A percentile compares a stretch with the other conserved stretches of the same genome.
Conservation (phyloP, 495 filamentous ascomycete genomes). For the Tetracladium setigerum region DNA sequence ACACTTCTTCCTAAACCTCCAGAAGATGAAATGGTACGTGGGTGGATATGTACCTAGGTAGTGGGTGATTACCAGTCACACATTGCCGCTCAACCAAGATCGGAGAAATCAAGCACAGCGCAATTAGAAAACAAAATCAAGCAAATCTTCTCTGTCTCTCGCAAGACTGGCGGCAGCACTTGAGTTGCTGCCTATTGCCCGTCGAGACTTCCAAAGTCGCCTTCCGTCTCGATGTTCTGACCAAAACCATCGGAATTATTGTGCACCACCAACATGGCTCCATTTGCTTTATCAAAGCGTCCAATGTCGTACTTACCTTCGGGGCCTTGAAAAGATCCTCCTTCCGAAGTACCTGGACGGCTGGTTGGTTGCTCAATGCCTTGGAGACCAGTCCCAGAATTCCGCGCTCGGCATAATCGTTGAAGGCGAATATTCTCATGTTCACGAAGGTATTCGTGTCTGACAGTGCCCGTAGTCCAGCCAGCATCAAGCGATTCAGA, state of each 20-base stretch:
- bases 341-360: constrained; percentile 7
- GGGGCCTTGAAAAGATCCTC: constrained; percentile 9
- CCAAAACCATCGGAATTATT: constrained; percentile 23
- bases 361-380: constrained; percentile 8
- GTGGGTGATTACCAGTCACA: too few species aligned
- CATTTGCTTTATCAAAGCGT: neutral
- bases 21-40: too few species aligned
- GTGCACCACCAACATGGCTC: constrained; percentile 18
- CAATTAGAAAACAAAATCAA: constrained; percentile 12
- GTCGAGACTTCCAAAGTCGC: constrained; percentile 16
- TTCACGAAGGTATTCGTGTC: constrained; percentile 10
- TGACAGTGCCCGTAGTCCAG: constrained; percentile 11
- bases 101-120: too few species aligned
- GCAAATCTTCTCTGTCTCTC: constrained; percentile 14
- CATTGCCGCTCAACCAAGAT: too few species aligned
- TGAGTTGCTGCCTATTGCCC: constrained; percentile 19
- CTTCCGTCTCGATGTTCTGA: constrained; percentile 21
- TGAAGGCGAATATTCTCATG: constrained; percentile 16
- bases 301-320: constrained; percentile 8
- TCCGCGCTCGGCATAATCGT: constrained; percentile 15
- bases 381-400: neutral
- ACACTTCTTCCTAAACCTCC: too few species aligned
- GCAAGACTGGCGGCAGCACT: constrained; percentile 20
- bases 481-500: constrained; percentile 14
- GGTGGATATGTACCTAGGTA: too few species aligned